These are phyloP conservation scores for Coniferiporia sulphurascens DNA, from an alignment of 1,284 basidiomycete species.

Conservation along the genomic window DNA sequence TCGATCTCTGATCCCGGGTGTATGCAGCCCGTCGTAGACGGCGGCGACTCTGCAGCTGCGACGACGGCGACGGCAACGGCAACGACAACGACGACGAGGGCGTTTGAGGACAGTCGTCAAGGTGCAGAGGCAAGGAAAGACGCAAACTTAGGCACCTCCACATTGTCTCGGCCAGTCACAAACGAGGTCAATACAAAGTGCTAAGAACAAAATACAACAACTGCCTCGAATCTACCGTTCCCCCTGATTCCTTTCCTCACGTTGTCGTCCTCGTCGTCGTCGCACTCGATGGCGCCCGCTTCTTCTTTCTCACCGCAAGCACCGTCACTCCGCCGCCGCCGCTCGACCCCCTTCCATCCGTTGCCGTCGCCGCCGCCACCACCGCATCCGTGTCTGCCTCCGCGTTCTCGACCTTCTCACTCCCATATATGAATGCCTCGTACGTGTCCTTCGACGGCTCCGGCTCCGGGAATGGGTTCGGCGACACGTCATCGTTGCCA, in stretches of 20 bases:
- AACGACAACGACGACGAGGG: background rate
- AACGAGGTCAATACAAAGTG: background rate
- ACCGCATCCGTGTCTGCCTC: conserved; percentile 4
- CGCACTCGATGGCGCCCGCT: conserved; percentile 21
- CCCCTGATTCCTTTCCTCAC: background rate
- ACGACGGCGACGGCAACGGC: background rate
- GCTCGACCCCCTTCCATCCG: too few relatives aligned
- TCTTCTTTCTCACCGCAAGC: conserved; percentile 58
- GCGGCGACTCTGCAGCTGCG: too few relatives aligned
- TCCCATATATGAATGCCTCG: conserved; percentile 50
- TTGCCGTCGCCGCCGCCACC: conserved; percentile 21
- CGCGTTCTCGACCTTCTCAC: conserved; percentile 2
- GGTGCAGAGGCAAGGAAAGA: too few relatives aligned
- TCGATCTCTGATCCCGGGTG: background rate
- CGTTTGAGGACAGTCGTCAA: too few relatives aligned
- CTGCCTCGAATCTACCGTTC: background rate
- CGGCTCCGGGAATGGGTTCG: conserved; percentile 64
- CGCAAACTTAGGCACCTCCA: too few relatives aligned
- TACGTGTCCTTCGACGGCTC: conserved; percentile 57
- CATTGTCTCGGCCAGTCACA: background rate
- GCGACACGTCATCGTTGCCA: conserved; percentile 41
- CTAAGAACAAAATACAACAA: background rate
- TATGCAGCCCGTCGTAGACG: background rate
- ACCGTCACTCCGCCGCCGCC: conserved; percentile 41
- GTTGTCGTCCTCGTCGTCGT: background rate